These are phyloP conservation scores for Fusarium musae DNA, from an alignment of 2,329 filamentous ascomycete genomes.

Conservation along the genomic window DNA sequence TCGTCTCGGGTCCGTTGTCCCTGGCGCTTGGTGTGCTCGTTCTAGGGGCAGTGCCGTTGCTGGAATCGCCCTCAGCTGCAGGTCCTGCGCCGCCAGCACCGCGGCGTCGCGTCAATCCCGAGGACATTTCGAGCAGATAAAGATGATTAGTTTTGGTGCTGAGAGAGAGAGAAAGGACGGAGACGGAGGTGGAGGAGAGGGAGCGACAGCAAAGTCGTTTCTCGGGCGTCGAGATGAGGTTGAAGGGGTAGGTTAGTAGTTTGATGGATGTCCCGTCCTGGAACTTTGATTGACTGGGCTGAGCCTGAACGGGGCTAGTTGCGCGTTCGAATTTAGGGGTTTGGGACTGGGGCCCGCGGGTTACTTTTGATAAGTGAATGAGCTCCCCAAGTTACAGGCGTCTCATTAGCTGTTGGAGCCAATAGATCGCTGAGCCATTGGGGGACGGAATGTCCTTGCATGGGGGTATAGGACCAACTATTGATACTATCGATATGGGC, in stretches of 20 bases:
- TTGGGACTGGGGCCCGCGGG: constrained; percentile 30
- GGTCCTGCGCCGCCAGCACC: constrained; percentile 75
- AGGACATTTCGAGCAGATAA: constrained; percentile 47
- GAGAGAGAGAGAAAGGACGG: constrained; percentile 18
- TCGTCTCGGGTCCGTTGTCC: constrained; percentile 75
- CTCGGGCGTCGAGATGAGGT: constrained; percentile 39
- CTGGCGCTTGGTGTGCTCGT: constrained; percentile 66
- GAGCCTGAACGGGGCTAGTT: constrained; percentile 44
- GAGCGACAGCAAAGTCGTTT: constrained; percentile 24
- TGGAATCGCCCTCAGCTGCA: constrained; percentile 66
- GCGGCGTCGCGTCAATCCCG: constrained; percentile 72
- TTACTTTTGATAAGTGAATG: not conserved
- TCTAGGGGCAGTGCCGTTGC: constrained; percentile 62
- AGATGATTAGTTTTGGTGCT: constrained; percentile 9
- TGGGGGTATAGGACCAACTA: constrained; percentile 1
- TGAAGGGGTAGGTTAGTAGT: constrained; percentile 35
- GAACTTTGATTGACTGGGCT: constrained; percentile 42
- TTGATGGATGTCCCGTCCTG: constrained; percentile 34
- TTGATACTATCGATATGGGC: not conserved
- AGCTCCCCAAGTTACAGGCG: constrained; percentile 1
- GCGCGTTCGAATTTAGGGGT: constrained; percentile 46
- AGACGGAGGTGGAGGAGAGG: constrained; percentile 17
- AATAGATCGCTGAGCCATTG: constrained; percentile 15
- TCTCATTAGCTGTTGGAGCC: constrained; percentile 29
- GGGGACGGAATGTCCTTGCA: constrained; percentile 10